Evolutionary conservation across 345 rosid species (phyloP), one percentile per base, ranked within the genome.

Genomic region (Syzygium aromaticum): DNA sequence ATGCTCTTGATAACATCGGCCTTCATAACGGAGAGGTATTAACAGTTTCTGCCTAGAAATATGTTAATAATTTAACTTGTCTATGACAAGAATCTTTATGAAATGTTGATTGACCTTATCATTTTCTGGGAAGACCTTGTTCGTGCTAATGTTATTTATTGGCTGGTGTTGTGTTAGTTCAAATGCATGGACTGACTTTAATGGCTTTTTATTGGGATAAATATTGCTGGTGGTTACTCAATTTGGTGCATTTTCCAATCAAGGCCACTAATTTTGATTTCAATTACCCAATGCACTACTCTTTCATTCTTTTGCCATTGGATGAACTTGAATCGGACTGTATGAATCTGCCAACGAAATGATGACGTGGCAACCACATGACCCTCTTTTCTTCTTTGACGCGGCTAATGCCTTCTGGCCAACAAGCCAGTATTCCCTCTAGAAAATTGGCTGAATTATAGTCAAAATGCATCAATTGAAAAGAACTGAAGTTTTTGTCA

Each of bases 11-110:
- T 87, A 90, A 92, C 83, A 93, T 91, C 88, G 91, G 88, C 88
- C 95, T 95, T 88, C 95, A 94, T 85, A 92, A 92, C 77, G 92
- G 92, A 90, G 97, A 95, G 96, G 99, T 98, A 93, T 30, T 38
- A 22, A 89, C 64, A 53, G 61, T 84, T 84, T 54, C 43, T 73
- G 49, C 49, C 82, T 33, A 38, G 82, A 19, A 73, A 73, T 73
- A 73, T 73, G 80, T 73, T 3, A 19, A 33, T 11, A 73, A 73
- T 19, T 33, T 73, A 73, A 43, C 80, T 19, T 73, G 27, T 67
- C 80, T 67, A 67, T 67, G 80, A 67, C 23, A 30, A 19, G 80
- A 73, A 73, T 73, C 82, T 73, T 73, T 73, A 40, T 43, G 25
- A 73, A 38, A 38, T 73, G 25, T 33, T 33, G 80, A 9, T 73